These are phyloP conservation scores for Trypanosoma lewisi DNA, from an alignment of 208 protist species.

Conservation along the genomic window DNA sequence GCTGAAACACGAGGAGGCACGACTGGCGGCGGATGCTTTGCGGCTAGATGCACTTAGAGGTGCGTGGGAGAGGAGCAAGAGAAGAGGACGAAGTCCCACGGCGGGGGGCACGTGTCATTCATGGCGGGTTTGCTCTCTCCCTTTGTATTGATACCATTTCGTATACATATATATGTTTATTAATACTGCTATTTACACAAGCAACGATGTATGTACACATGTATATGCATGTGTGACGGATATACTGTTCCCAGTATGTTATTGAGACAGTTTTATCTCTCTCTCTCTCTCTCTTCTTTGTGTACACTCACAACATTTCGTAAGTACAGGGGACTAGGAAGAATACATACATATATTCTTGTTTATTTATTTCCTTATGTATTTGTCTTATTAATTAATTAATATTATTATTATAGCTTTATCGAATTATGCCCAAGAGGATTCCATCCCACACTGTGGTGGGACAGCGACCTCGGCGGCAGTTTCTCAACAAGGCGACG, in stretches of 20 bases:
- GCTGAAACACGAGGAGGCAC: constrained; percentile 13
- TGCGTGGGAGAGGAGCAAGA: background rate
- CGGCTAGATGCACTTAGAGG: background rate
- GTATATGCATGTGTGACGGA: background rate
- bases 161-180: background rate
- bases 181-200: too few relatives aligned
- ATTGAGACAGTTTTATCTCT: too few relatives aligned
- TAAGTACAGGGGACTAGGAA: too few relatives aligned
- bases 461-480: constrained; percentile 35
- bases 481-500: constrained; percentile 57
- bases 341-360: too few relatives aligned
- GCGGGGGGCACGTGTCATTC: background rate
- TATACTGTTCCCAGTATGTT: too few relatives aligned
- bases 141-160: background rate
- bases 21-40: constrained; percentile 11
- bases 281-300: background rate
- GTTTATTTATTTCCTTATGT: background rate
- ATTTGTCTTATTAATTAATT: background rate
- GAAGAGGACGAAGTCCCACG: background rate
- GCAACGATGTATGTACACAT: too few relatives aligned
- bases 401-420: background rate
- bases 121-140: background rate
- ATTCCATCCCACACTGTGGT: constrained; percentile 28
- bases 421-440: background rate
- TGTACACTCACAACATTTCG: background rate